Evolutionary conservation across 2,329 filamentous ascomycete species (phyloP).

Genomic region (Fusarium sp.): DNA sequence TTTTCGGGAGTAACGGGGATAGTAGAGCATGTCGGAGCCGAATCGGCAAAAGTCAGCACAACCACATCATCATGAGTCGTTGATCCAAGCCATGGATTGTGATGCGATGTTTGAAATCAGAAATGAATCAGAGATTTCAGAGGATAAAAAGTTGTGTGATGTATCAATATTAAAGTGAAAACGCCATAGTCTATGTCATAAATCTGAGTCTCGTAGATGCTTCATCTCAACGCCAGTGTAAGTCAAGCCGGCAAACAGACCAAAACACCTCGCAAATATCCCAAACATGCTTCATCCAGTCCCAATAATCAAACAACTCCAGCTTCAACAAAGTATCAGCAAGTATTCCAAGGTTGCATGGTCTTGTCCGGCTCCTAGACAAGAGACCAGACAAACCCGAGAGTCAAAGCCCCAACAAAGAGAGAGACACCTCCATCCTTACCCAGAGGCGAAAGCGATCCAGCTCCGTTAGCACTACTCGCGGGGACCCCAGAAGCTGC

Average conservation of each 20-base stretch:
- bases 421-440: constrained; percentile 2
- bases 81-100: not conserved
- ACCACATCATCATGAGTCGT: not conserved
- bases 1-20: constrained; percentile 36
- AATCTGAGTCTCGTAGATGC: not conserved
- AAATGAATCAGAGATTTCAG: fast-evolving
- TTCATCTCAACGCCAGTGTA: not conserved
- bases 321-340: not conserved
- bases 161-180: not conserved
- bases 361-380: not conserved
- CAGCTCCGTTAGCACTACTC: constrained; percentile 15
- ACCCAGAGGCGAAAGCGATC: constrained; percentile 11
- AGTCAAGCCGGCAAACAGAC: not conserved
- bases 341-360: not conserved
- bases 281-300: not conserved
- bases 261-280: not conserved
- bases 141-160: not conserved
- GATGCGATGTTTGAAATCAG: not conserved
- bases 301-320: not conserved
- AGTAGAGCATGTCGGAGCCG: constrained; percentile 30
- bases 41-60: constrained; percentile 29
- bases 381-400: constrained; percentile 34
- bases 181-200: not conserved
- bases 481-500: constrained; percentile 59
- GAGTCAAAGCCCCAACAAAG: constrained; percentile 19